A percentile compares a stretch with the other conserved stretches of the same genome.
These are phyloP conservation scores for Phyllosticta citrichinensis DNA, from an alignment of 2,329 filamentous ascomycete species.

Conservation along the genomic window DNA sequence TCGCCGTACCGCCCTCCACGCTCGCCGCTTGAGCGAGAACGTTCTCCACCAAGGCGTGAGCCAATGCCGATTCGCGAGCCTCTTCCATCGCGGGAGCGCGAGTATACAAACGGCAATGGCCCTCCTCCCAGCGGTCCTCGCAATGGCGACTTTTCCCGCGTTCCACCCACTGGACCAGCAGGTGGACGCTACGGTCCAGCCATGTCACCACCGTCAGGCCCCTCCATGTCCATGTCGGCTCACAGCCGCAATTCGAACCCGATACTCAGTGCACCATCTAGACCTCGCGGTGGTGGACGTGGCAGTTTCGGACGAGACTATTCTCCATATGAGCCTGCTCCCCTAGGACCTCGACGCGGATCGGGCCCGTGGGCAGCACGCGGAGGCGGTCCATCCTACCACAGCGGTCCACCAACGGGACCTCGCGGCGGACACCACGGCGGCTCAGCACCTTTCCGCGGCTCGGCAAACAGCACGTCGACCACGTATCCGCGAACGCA, in stretches of 20 bases:
- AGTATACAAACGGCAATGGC: slow-evolving; percentile 17
- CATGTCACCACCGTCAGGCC: slow-evolving; percentile 31
- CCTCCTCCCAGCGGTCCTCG: slow-evolving; percentile 29
- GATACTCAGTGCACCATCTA: slow-evolving; percentile 29
- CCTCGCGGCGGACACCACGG: slow-evolving; percentile 17
- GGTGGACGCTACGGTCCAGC: slow-evolving; percentile 27
- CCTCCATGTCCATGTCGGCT: slow-evolving; percentile 22
- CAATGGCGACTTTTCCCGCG: slow-evolving; percentile 26
- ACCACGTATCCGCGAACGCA: slow-evolving; percentile 39
- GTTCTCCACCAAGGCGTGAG: not conserved
- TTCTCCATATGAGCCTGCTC: slow-evolving; percentile 23
- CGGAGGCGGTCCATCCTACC: slow-evolving; percentile 17
- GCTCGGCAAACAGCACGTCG: slow-evolving; percentile 32
- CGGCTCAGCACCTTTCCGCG: slow-evolving; percentile 28
- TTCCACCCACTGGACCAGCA: slow-evolving; percentile 30
- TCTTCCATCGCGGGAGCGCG: slow-evolving; percentile 22
- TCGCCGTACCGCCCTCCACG: slow-evolving; percentile 15
- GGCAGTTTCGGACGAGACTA: slow-evolving; percentile 28
- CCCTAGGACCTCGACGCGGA: slow-evolving; percentile 23
- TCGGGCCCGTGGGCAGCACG: slow-evolving; percentile 23
- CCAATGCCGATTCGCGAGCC: slow-evolving; percentile 19
- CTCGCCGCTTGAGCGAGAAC: slow-evolving; percentile 17
- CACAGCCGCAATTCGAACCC: slow-evolving; percentile 25
- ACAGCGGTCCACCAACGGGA: slow-evolving; percentile 24
- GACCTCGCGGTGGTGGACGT: slow-evolving; percentile 30